Conservation (phyloP, 108 stramenopile genomes). For the Cylindrotheca fusiformis region DNA sequence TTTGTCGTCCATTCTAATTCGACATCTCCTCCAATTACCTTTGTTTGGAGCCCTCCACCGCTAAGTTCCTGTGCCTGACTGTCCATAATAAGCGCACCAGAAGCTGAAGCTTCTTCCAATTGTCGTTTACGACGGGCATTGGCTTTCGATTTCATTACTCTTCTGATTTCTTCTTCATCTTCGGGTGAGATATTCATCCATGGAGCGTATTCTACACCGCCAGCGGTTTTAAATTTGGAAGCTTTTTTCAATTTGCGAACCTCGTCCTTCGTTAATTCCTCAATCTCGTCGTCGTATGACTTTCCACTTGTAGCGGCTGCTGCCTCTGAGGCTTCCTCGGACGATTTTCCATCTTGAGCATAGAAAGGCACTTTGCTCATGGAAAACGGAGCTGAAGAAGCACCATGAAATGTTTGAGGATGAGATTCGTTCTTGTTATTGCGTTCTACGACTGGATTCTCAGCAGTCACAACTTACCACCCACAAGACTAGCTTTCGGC, state of each 20-base stretch:
- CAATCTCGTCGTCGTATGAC: conserved; percentile 66
- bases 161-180: conserved; percentile 65
- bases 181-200: conserved; percentile 85
- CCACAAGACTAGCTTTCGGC: neutral
- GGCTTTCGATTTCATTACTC: conserved; percentile 68
- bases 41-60: conserved; percentile 72
- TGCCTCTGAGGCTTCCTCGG: conserved; percentile 1
- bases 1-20: conserved; percentile 85
- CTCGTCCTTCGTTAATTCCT: conserved; percentile 58
- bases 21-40: conserved; percentile 70
- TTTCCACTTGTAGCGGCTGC: neutral
- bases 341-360: neutral
- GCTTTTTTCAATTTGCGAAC: conserved; percentile 58
- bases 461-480: too few species aligned
- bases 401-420: too few species aligned
- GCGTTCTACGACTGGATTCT: too few species aligned
- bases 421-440: too few species aligned
- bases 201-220: conserved; percentile 85
- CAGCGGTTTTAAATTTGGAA: conserved; percentile 70
- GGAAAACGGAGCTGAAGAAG: neutral
- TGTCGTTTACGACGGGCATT: conserved; percentile 68
- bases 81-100: conserved; percentile 70
- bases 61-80: conserved; percentile 80
- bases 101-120: conserved; percentile 55
- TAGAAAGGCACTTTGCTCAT: conserved; percentile 20